Base-by-base conservation (phyloP, 2,329 filamentous ascomycete genomes). In the Trichoderma asperellum region DNA sequence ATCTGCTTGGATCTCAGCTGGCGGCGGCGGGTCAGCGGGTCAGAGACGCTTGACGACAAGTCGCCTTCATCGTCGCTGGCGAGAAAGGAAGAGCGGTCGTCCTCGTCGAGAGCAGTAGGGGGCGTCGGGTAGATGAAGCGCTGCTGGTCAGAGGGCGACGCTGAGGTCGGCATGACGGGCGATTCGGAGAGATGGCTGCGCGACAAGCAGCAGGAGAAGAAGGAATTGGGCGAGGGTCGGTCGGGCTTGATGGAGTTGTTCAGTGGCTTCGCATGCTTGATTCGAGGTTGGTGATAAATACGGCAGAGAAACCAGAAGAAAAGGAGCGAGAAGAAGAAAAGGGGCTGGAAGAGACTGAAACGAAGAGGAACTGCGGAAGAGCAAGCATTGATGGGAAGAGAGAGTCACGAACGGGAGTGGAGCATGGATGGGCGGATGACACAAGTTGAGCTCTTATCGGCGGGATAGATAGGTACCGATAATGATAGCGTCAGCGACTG, bases 1-100 rank as follows among this genome's bases (percentile, higher is more conserved):
- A 75, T 66, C 40, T 77, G 74, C 67, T 78, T 81, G 62, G 73
- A 74, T 53, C 73, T 75, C 32, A 74, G 69, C 53, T 71, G 71
- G 57, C 73, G 75, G 52, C 74, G 72, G 58, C 71, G 76, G 6
- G 63, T 70, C 18, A 68, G 60, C 24, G 67, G 56, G 35, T 71
- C 71, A 68, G 69, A 62, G 34, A 34, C 56, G 40, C 52, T 60
- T 14, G 61, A 62, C 5, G 64, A 63, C 14, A n/a, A 47, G 18
- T 61, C 57, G 18, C 37, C 66, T 18, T 68, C 66, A 6, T 63
- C 18, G 12, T 68, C 69, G 63, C 71, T 58, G 57, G 68, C 62
- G 21, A 73, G 65, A 6, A 72, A 69, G 6, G 74, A 77, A 6
- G 72, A 68, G 29, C 73, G 74, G 43, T 78, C 76, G 59, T 72